These are phyloP conservation scores for Leccinum ochraceum DNA, from an alignment of 768 basidiomycete genomes.

Conservation along the genomic window DNA sequence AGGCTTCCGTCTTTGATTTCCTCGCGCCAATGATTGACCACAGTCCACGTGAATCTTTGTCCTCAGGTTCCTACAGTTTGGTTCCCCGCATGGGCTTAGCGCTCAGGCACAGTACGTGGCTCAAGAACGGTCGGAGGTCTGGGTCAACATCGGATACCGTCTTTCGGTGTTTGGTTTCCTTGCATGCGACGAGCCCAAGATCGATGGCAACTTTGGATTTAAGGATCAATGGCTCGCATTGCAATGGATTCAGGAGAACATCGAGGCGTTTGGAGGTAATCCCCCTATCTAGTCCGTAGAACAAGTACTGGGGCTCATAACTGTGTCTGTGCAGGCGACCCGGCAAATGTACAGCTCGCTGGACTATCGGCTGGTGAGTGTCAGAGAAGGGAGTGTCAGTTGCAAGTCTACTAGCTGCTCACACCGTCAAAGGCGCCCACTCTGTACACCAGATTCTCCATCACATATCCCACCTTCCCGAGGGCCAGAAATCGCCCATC, in stretches of 20 bases:
- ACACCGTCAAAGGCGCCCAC: slow-evolving; percentile 55
- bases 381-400: not conserved
- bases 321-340: slow-evolving; percentile 47
- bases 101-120: slow-evolving; percentile 69
- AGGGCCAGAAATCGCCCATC: slow-evolving; percentile 60
- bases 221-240: slow-evolving; percentile 82
- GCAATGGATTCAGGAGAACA: slow-evolving; percentile 71
- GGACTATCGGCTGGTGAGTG: slow-evolving; percentile 71
- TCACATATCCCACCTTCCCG: slow-evolving; percentile 62
- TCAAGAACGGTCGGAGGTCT: slow-evolving; percentile 63
- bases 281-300: not conserved
- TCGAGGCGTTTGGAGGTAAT: slow-evolving; percentile 67
- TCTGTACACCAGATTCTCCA: slow-evolving; percentile 76
- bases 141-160: slow-evolving; percentile 78
- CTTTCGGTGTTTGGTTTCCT: slow-evolving; percentile 78
- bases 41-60: not conserved
- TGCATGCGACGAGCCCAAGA: slow-evolving; percentile 57
- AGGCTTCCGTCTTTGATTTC: slow-evolving; percentile 11
- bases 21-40: not conserved
- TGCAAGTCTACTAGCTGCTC: not conserved
- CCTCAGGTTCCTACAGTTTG: slow-evolving; percentile 72
- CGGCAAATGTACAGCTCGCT: slow-evolving; percentile 57
- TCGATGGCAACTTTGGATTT: slow-evolving; percentile 80
- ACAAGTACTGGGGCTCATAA: not conserved
- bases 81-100: slow-evolving; percentile 64